A percentile compares a stretch with the other conserved stretches of the same genome.
Conservation (phyloP, 2,329 filamentous ascomycete genomes). For the Albifimbria verrucaria region DNA sequence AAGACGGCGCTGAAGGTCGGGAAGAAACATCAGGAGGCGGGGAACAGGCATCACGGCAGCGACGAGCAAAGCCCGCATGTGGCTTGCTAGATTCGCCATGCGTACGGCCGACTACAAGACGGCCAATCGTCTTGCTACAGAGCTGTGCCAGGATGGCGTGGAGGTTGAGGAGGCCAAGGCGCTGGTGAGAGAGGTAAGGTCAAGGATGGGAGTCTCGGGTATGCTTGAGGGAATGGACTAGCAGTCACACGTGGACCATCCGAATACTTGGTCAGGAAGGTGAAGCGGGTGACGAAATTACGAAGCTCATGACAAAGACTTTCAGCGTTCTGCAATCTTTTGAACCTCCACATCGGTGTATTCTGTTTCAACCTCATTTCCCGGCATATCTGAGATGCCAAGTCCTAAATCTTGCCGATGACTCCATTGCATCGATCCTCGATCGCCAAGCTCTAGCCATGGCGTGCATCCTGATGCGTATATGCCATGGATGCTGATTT, state of each 20-base stretch:
- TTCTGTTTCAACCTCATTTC: no score
- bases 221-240: slow-evolving; percentile 22
- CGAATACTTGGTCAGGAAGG: not conserved
- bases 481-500: no score
- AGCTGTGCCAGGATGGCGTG: slow-evolving; percentile 91
- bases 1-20: slow-evolving; percentile 32
- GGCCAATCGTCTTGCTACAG: slow-evolving; percentile 78
- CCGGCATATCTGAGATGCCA: no score
- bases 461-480: no score
- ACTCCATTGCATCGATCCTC: no score
- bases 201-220: slow-evolving; percentile 60
- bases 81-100: slow-evolving; percentile 84
- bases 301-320: not conserved
- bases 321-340: no score
- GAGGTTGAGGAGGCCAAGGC: slow-evolving; percentile 98
- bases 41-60: slow-evolving; percentile 85
- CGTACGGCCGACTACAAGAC: slow-evolving; percentile 69
- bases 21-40: slow-evolving; percentile 26
- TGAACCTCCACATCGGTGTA: no score
- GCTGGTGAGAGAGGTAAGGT: slow-evolving; percentile 80
- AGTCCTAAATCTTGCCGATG: no score
- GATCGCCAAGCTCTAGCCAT: no score
- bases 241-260: not conserved
- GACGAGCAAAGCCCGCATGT: slow-evolving; percentile 89
- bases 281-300: not conserved